Evolutionary conservation across 2,329 filamentous ascomycete species (phyloP), one percentile per base, ranked within the genome.

Genomic region (Raffaelea deltoideospora): DNA sequence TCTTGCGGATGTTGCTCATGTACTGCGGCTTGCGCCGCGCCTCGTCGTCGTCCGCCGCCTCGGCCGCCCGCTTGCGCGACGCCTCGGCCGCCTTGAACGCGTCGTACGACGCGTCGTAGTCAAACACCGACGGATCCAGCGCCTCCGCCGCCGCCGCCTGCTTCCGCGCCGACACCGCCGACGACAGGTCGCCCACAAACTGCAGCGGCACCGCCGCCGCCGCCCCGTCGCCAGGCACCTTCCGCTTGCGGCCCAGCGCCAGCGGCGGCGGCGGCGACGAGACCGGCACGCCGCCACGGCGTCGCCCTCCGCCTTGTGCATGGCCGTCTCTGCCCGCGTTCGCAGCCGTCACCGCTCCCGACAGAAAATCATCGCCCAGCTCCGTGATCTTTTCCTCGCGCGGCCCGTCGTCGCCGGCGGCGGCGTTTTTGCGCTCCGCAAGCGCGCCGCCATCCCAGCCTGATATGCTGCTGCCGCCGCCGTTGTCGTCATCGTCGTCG

Each of bases 91-190:
- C 69, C 45, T 83, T 79, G 29, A 88, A 64, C 1, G 78, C 79
- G 47, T 88, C 82, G 58, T 85, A 87, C 18, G 84, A 80, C 2
- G 69, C 70, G 53, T 92, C 84, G 59, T 90, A 92, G 58, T 90
- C 83, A 62, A 87, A 90, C 46, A 90, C 76, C 34, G 73, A 77
- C 2, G 80, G 63, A 48, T 90, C 83, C 9, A 79, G 52, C 41
- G 72, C 66, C 42, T 75, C 64, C 3, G 80, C 81, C 14, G 72
- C 71, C 43, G 76, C 64, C 27, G 72, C 69, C 46, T 79, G 67
- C 47, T 70, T 74, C 37, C 72, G 69, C 20, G 79, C 72, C 22
- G 72, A 63, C 23, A 78, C 62, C 2, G 71, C 60, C 47, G 72
- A 72, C 3, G 80, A 81, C 2, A 84, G 65, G 49, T 86, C 79